Evolutionary conservation across 768 basidiomycete species (phyloP), one percentile per base, ranked within the genome.

Genomic region (Dentipellis fragilis): DNA sequence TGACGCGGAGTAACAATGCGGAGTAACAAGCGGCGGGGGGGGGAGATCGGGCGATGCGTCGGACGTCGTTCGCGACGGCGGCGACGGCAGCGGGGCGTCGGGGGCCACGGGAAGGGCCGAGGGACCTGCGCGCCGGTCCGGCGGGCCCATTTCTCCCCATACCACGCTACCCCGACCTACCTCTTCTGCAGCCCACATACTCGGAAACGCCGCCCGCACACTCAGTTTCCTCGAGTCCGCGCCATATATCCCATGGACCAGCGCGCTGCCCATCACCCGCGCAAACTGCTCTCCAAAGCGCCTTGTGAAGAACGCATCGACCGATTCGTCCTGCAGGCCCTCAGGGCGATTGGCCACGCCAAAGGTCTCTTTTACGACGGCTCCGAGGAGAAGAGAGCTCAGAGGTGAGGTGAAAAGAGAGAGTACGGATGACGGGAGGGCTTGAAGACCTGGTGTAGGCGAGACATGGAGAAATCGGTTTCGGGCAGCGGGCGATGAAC

Each of bases 161-260:
- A 92, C 66, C 38, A 95, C 73, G 49, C 87, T 87, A 0, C 93
- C 93, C 14, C 73, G 65, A 2, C 87, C 84, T 19, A 74, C 67
- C 51, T 83, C 76, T 64, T 87, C 90, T 0, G 83, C 75, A 0
- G 84, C 78, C 79, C 82, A 87, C 53, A 96, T 60, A 2, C 73
- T 71, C 0, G 89, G 86, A 64, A 96, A 91, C 1, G 90, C 80
- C 2, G 91, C 77, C 3, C 85, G 79, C 2, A 92, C 73, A 57
- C 89, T 90, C 16, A 98, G 69, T 40, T 72, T 63, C 2, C 87
- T 72, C 2, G 93, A 80, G 63, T 95, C 92, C 0, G 91, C 81
- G 1, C 92, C 93, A 66, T 97, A 97, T 54, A 98, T 88, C 0
- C 95, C 95, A 64, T 96, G 94, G 1, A 93, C 81, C 56, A 96